A percentile compares a stretch with the other conserved stretches of the same genome.
Evolutionary conservation across 139 green algal genomes (phyloP).

Genomic region (Closterium sp.): DNA sequence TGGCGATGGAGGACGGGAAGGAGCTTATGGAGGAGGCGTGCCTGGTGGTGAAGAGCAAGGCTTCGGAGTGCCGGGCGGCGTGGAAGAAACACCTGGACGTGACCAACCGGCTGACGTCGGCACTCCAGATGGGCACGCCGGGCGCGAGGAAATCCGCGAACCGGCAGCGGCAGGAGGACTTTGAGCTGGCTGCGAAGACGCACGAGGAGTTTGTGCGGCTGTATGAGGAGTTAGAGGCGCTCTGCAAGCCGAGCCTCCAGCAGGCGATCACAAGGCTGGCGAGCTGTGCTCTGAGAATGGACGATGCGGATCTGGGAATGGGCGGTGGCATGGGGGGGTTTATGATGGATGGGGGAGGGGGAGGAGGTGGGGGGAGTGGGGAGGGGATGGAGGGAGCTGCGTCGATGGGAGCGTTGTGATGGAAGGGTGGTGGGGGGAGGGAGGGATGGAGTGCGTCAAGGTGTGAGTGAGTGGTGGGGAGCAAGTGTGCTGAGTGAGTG

Average conservation of each 20-base stretch:
- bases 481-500: too few species aligned
- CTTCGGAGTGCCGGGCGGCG: neutral
- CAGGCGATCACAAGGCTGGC: neutral
- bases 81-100: neutral
- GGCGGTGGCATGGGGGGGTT: neutral
- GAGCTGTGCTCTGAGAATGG: neutral
- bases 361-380: neutral
- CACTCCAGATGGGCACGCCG: neutral
- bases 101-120: neutral
- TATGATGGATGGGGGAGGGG: neutral
- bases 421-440: too few species aligned
- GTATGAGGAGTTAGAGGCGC: neutral
- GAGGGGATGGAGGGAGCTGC: neutral
- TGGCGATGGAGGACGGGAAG: neutral
- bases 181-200: neutral
- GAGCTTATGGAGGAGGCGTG: neutral
- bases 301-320: neutral
- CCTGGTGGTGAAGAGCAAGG: neutral
- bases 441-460: neutral
- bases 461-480: too few species aligned
- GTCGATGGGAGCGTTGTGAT: neutral
- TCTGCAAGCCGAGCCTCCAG: neutral
- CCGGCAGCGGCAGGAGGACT: conserved; percentile 9
- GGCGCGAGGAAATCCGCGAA: neutral
- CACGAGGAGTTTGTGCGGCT: neutral